These are phyloP conservation scores for Babesia sp. DNA, from an alignment of 169 alveolate genomes.

Conservation along the genomic window DNA sequence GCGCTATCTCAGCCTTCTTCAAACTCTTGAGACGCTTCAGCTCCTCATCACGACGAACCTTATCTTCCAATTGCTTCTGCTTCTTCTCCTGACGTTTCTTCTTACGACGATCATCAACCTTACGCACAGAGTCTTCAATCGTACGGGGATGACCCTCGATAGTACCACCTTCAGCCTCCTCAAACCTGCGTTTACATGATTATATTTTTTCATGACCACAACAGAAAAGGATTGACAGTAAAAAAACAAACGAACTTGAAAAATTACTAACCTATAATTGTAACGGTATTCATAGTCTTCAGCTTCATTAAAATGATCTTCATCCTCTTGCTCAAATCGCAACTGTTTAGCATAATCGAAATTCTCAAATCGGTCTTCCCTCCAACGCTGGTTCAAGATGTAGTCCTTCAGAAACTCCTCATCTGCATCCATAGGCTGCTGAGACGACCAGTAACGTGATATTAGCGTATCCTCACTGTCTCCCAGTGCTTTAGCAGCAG, in stretches of 20 bases:
- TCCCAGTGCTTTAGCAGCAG: not conserved
- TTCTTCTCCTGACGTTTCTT: constrained; percentile 48
- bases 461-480: constrained; percentile 50
- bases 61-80: constrained; percentile 46
- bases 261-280: constrained; percentile 63
- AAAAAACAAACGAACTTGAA: too few relatives aligned
- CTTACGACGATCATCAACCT: constrained; percentile 54
- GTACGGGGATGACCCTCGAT: constrained; percentile 59
- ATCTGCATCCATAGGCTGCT: constrained; percentile 67
- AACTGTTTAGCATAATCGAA: constrained; percentile 14
- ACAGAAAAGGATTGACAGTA: too few relatives aligned
- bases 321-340: constrained; percentile 67
- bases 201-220: too few relatives aligned
- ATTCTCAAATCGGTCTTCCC: constrained; percentile 70
- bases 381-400: constrained; percentile 77
- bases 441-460: constrained; percentile 60
- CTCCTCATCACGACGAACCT: constrained; percentile 52
- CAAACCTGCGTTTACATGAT: too few relatives aligned
- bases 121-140: constrained; percentile 61
- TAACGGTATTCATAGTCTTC: constrained; percentile 73
- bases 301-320: constrained; percentile 70
- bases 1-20: constrained; percentile 20
- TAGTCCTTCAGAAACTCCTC: constrained; percentile 79
- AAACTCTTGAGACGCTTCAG: constrained; percentile 55
- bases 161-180: constrained; percentile 55